Conservation (phyloP, 495 filamentous ascomycete species). For the Daldinia decipiens region DNA sequence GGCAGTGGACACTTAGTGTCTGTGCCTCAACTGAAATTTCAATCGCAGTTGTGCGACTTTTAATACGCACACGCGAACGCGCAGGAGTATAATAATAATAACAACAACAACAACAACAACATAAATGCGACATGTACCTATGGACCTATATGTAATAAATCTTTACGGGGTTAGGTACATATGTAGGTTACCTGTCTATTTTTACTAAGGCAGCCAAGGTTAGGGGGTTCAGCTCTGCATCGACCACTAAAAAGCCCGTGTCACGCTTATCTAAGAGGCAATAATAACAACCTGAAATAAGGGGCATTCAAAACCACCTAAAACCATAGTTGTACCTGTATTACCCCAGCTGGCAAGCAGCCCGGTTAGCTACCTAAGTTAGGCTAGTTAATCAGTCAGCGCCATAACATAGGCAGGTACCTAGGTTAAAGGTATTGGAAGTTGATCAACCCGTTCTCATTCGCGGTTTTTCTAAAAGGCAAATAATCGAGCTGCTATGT, state of each 20-base stretch:
- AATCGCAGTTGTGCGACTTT: conserved; percentile 16
- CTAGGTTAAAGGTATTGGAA: neutral
- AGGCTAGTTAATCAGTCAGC: neutral
- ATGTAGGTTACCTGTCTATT: conserved; percentile 23
- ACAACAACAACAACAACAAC: too few species aligned
- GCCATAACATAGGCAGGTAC: neutral
- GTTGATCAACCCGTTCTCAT: conserved; percentile 18
- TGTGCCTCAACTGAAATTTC: conserved; percentile 3
- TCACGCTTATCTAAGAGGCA: conserved; percentile 1
- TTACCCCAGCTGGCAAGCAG: conserved; percentile 20
- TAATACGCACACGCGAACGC: neutral
- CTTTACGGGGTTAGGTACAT: too few species aligned
- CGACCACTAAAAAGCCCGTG: conserved; percentile 18
- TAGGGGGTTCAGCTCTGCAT: conserved; percentile 23
- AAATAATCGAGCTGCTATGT: conserved; percentile 21
- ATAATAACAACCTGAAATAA: conserved; percentile 40
- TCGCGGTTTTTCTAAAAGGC: conserved; percentile 30
- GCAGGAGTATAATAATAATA: neutral
- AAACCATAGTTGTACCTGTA: conserved; percentile 17
- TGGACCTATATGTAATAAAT: too few species aligned
- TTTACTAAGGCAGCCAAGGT: conserved; percentile 12
- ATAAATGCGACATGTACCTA: too few species aligned
- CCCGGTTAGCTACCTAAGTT: conserved; percentile 2
- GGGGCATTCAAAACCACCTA: conserved; percentile 38
- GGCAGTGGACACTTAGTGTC: neutral